Evolutionary conservation across 495 filamentous ascomycete species (phyloP), one percentile per base, ranked within the genome.

Genomic region (Recurvomyces mirabilis): DNA sequence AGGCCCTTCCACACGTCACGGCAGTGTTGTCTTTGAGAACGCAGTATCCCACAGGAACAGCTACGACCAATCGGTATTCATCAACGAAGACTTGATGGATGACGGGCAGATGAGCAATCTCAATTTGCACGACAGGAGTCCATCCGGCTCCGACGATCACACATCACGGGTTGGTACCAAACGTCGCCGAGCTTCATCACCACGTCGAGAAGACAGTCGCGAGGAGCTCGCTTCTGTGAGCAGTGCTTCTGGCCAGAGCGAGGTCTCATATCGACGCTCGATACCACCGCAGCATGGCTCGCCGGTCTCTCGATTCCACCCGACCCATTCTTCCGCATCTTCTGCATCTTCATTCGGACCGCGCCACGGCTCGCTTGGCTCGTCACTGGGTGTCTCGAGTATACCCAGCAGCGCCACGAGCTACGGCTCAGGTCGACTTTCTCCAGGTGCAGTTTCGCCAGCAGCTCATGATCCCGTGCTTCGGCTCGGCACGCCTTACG

Each of bases 181-280:
- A 60, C n/a, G n/a, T n/a, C 73, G 87, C 46, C 70, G 84, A 41
- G 86, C 87, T 19, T 87, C 84, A 2, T 88, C 84, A 19, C 83
- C 85, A 19, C 82, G 79, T 1, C 51, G 57, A 11, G 66, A 64
- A 44, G 43, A 50, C 33, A 31, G 41, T 9, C 65, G 68, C n/a
- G 82, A 85, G 22, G 84, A 87, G 52, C 63, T 73, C 23, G 69
- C 67, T 32, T 58, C 71, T 3, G 57, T 81, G 43, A 73, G 78
- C 47, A 65, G 68, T 12, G 63, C 64, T 31, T 55, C 67, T 20
- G 79, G 72, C 43, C 73, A 73, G 24, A 77, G 72, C 51, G 84
- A 91, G 55, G 54, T 79, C 30, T 72, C 77, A 29, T 74, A 81
- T 53, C 70, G 84, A 47, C 74, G 82, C 9, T 64, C 64, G 24